These are phyloP conservation scores for Phaffia rhodozyma DNA, from an alignment of 1,284 basidiomycete species.

Conservation along the genomic window DNA sequence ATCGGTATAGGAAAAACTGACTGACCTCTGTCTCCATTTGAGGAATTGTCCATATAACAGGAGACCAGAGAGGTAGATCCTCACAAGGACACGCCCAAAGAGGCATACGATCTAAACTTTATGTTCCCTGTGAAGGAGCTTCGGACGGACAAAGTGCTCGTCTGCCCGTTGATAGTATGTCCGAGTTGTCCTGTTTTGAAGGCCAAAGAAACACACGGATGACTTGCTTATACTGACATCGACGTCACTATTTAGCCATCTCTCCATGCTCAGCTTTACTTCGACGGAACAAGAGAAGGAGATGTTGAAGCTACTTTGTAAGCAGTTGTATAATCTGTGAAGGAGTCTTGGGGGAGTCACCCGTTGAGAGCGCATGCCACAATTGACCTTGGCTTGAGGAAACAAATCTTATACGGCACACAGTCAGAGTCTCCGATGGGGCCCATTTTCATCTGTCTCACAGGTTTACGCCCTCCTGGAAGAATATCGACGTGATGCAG, in stretches of 20 bases:
- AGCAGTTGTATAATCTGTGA: not conserved
- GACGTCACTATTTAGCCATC: not conserved
- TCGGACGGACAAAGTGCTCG: conserved; percentile 3
- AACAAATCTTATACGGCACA: not conserved
- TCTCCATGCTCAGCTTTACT: conserved; percentile 3
- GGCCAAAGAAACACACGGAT: too few relatives aligned
- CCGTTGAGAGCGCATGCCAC: not conserved
- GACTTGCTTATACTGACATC: too few relatives aligned
- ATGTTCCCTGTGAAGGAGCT: conserved; percentile 6
- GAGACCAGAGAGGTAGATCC: conserved; percentile 34
- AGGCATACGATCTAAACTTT: conserved; percentile 7
- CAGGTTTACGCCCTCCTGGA: too few relatives aligned
- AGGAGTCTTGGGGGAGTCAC: not conserved
- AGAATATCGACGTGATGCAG: too few relatives aligned
- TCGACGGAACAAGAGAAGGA: conserved; percentile 1
- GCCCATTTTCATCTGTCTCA: not conserved
- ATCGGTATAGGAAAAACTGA: too few relatives aligned
- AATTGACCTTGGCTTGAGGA: not conserved
- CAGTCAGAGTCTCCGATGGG: not conserved
- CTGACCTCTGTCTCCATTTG: too few relatives aligned
- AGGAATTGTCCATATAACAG: too few relatives aligned
- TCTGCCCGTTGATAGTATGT: not conserved
- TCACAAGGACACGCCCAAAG: conserved; percentile 4
- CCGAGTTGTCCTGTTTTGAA: not conserved
- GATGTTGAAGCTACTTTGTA: not conserved